phyloP scores from a whole-genome alignment of 345 rosid species.

The Eucalyptus grandis region DNA sequence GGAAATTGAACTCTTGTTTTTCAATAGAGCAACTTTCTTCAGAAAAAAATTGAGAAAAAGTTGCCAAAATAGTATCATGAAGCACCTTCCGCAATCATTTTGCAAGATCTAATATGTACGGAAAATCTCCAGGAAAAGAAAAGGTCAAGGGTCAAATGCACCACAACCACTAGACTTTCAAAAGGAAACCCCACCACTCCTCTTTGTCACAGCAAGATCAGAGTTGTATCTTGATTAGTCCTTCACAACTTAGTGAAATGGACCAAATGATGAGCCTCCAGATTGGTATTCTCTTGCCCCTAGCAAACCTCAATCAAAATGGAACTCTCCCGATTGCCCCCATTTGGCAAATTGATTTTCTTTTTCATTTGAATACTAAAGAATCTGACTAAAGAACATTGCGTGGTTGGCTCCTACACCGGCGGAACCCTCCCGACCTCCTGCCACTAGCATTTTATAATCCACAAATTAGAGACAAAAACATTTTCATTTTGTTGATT shows the following conservation, averaged over 20 bases:
- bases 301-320: background rate
- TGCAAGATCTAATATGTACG: background rate
- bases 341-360: background rate
- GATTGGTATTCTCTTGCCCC: background rate
- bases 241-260: background rate
- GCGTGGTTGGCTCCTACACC: background rate
- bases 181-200: background rate
- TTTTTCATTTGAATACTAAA: background rate
- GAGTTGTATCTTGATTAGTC: background rate
- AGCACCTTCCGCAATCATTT: background rate
- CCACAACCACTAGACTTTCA: background rate
- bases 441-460: background rate
- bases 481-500: background rate
- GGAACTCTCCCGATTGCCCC: background rate
- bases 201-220: background rate
- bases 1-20: background rate
- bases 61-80: background rate
- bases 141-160: background rate
- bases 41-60: background rate
- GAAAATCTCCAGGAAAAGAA: background rate
- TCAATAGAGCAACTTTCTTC: background rate
- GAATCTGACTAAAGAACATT: background rate
- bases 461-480: background rate
- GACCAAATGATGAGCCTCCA: background rate
- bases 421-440: background rate